Evolutionary conservation across 2,329 filamentous ascomycete genomes (phyloP).

Genomic region (Phyllosticta citriasiana): DNA sequence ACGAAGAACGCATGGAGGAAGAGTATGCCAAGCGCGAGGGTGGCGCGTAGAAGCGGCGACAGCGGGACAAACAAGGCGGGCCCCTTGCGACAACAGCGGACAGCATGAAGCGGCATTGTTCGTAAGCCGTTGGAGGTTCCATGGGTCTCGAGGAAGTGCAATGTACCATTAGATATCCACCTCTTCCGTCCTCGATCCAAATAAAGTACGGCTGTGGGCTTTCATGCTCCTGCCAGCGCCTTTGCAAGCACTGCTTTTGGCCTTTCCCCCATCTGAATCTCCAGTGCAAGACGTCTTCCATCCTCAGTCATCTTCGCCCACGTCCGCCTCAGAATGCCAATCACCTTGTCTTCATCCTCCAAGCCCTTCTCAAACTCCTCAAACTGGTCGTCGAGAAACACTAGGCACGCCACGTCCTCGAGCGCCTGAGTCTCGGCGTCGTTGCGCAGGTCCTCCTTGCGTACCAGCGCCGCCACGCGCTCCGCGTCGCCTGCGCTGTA

Average conservation of each 20-base stretch:
- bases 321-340: slow-evolving; percentile 37
- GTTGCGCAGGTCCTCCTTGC: slow-evolving; percentile 62
- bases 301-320: slow-evolving; percentile 32
- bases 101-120: background rate
- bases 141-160: background rate
- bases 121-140: background rate
- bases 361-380: slow-evolving; percentile 65
- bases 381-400: slow-evolving; percentile 81
- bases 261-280: slow-evolving; percentile 24
- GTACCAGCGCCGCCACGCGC: slow-evolving; percentile 59
- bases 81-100: background rate
- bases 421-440: slow-evolving; percentile 62
- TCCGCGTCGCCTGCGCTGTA: slow-evolving; percentile 45
- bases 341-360: slow-evolving; percentile 74
- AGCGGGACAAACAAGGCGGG: background rate
- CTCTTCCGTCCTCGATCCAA: background rate
- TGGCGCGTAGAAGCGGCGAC: slow-evolving; percentile 10
- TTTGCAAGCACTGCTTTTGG: slow-evolving; percentile 13
- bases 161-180: background rate
- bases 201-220: background rate
- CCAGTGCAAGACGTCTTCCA: slow-evolving; percentile 24
- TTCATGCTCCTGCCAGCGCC: background rate
- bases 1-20: slow-evolving; percentile 17
- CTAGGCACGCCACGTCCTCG: slow-evolving; percentile 78
- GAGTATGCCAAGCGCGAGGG: slow-evolving; percentile 17